phyloP scores from a whole-genome alignment of 495 filamentous ascomycete species.

The Neurospora sp. region DNA sequence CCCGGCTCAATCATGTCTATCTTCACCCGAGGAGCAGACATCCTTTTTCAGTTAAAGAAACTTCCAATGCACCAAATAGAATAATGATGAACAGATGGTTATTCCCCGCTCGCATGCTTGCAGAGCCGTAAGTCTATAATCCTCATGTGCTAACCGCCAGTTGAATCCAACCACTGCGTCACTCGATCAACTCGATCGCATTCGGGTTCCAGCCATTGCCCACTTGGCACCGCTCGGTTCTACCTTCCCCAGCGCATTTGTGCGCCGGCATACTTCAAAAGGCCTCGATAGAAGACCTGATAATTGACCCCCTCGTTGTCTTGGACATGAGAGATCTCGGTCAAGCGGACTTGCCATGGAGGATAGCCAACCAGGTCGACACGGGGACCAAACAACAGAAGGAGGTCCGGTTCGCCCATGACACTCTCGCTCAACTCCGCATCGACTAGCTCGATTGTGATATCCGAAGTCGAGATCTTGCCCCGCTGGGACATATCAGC shows the following conservation, averaged over 20 bases:
- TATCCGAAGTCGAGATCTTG: conserved; percentile 68
- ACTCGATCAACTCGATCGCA: neutral
- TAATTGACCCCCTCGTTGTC: conserved; percentile 79
- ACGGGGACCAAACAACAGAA: conserved; percentile 74
- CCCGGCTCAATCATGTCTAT: neutral
- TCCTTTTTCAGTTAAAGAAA: neutral
- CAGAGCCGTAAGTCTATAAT: neutral
- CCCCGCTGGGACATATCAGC: conserved; percentile 88
- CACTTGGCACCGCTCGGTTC: neutral
- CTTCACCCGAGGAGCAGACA: neutral
- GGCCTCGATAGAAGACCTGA: conserved; percentile 76
- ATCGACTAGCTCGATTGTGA: conserved; percentile 80
- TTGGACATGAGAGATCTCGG: conserved; percentile 76
- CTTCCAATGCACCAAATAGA: neutral
- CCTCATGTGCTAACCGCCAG: neutral
- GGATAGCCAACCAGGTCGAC: conserved; percentile 85
- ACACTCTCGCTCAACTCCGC: conserved; percentile 64
- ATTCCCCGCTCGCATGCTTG: neutral
- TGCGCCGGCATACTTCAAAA: conserved; percentile 77
- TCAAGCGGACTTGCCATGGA: conserved; percentile 89
- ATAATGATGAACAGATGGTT: neutral
- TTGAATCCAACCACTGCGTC: neutral
- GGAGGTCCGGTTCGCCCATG: conserved; percentile 77
- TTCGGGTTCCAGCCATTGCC: neutral
- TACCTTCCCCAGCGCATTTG: conserved; percentile 85